A percentile compares a stretch with the other conserved stretches of the same genome.
These are phyloP conservation scores for Goffeauzyma gilvescens DNA, from an alignment of 768 basidiomycete genomes.

Conservation along the genomic window DNA sequence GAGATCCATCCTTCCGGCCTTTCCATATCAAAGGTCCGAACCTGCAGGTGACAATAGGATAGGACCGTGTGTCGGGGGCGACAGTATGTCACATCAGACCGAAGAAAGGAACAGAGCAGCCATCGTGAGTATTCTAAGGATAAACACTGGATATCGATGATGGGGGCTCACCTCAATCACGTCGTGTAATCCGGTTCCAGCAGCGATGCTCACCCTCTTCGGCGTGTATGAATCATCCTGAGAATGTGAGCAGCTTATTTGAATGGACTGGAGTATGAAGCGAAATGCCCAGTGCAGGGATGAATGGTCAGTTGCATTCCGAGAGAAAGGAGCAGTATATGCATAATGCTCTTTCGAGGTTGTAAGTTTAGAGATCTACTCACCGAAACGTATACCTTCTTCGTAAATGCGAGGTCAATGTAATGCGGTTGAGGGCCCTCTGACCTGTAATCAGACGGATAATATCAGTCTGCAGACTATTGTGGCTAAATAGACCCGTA, in stretches of 20 bases:
- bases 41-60: too few species aligned
- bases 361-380: conserved; percentile 8
- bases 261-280: conserved; percentile 16
- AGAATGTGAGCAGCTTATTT: conserved; percentile 27
- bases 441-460: conserved; percentile 34
- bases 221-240: conserved; percentile 96
- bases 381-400: conserved; percentile 74
- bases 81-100: too few species aligned
- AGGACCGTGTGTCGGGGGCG: background rate
- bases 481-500: background rate
- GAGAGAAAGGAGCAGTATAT: background rate
- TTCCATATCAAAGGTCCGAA: conserved; percentile 50
- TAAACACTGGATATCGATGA: background rate
- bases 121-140: background rate
- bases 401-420: conserved; percentile 80
- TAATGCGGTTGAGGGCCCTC: conserved; percentile 96
- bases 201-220: conserved; percentile 68
- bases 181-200: conserved; percentile 77
- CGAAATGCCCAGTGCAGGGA: background rate
- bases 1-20: conserved; percentile 87
- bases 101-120: background rate
- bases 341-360: too few species aligned
- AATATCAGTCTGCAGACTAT: background rate
- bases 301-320: background rate
- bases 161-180: conserved; percentile 56